Percentiles rank a stretch among this genome's conserved stretches.
Evolutionary conservation across 768 basidiomycete genomes (phyloP).

Genomic region (Trametes villosa): DNA sequence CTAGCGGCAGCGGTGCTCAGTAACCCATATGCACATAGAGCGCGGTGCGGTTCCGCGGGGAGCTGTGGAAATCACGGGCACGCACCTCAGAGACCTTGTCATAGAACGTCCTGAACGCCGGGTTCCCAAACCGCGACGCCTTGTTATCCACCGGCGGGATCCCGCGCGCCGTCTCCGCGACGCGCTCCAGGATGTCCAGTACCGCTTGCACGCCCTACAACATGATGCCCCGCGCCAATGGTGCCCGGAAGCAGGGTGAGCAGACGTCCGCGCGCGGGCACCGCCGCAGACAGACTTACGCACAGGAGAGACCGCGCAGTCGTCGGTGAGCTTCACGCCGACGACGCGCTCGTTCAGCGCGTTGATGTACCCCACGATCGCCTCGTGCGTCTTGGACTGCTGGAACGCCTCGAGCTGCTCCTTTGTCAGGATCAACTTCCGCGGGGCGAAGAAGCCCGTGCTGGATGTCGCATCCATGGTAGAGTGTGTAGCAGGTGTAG

Average conservation of each 20-base stretch:
- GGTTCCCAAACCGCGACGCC: slow-evolving; percentile 94
- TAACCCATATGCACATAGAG: not conserved
- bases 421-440: slow-evolving; percentile 75
- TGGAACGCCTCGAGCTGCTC: slow-evolving; percentile 86
- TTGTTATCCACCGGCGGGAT: slow-evolving; percentile 90
- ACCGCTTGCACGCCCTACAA: slow-evolving; percentile 66
- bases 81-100: slow-evolving; percentile 76
- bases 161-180: slow-evolving; percentile 66
- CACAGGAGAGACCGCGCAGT: slow-evolving; percentile 62
- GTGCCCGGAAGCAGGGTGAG: not conserved
- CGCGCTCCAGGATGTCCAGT: slow-evolving; percentile 62
- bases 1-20: not conserved
- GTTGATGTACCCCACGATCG: slow-evolving; percentile 72
- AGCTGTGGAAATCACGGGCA: not conserved
- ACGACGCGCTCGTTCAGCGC: slow-evolving; percentile 75
- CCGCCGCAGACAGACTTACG: slow-evolving; percentile 34
- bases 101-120: slow-evolving; percentile 92
- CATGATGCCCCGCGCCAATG: not conserved
- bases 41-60: not conserved
- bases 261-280: not conserved
- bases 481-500: not conserved
- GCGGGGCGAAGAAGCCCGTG: slow-evolving; percentile 50
- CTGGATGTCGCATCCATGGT: not conserved
- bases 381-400: slow-evolving; percentile 66
- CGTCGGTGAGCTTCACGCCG: slow-evolving; percentile 75